These are phyloP conservation scores for Ambrosiella cleistominuta DNA, from an alignment of 2,329 filamentous ascomycete genomes.

Conservation along the genomic window DNA sequence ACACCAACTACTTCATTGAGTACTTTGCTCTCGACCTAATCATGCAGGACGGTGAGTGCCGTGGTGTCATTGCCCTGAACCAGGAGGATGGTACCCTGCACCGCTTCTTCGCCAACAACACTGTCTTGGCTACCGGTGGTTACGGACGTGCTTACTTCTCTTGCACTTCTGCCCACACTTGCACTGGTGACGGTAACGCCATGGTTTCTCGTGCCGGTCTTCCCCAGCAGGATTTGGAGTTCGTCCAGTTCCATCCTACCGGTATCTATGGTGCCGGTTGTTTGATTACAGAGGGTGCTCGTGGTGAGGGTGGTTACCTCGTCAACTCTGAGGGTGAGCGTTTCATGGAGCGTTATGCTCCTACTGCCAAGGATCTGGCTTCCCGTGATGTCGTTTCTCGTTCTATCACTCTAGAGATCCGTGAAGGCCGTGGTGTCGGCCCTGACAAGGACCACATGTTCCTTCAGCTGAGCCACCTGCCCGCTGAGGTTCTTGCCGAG, in stretches of 20 bases:
- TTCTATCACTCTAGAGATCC: slow-evolving; percentile 97
- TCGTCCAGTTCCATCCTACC: slow-evolving; percentile 98
- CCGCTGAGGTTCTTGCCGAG: slow-evolving; percentile 80
- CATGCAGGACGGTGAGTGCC: slow-evolving; percentile 94
- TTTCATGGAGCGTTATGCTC: slow-evolving; percentile 98
- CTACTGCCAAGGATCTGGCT: slow-evolving; percentile 93
- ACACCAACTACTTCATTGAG: slow-evolving; percentile 99
- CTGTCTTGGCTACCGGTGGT: slow-evolving; percentile 87
- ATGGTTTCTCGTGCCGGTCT: slow-evolving; percentile 97
- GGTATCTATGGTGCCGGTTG: slow-evolving; percentile 98
- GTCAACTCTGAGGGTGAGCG: slow-evolving; percentile 96
- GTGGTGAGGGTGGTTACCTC: slow-evolving; percentile 95
- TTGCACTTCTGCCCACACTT: slow-evolving; percentile 95
- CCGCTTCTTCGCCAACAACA: slow-evolving; percentile 92
- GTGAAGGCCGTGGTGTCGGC: slow-evolving; percentile 90
- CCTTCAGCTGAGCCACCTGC: slow-evolving; percentile 91
- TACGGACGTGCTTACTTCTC: slow-evolving; percentile 98
- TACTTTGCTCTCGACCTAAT: slow-evolving; percentile 94
- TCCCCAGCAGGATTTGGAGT: slow-evolving; percentile 97
- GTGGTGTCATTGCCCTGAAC: slow-evolving; percentile 93
- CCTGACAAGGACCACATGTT: slow-evolving; percentile 97
- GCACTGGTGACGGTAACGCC: slow-evolving; percentile 97
- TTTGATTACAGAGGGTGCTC: slow-evolving; percentile 92
- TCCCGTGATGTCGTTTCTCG: slow-evolving; percentile 91
- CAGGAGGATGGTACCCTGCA: slow-evolving; percentile 97